These are phyloP conservation scores for Oryza australiensis DNA, from an alignment of 176 grass and related monocot genomes.

Conservation along the genomic window DNA sequence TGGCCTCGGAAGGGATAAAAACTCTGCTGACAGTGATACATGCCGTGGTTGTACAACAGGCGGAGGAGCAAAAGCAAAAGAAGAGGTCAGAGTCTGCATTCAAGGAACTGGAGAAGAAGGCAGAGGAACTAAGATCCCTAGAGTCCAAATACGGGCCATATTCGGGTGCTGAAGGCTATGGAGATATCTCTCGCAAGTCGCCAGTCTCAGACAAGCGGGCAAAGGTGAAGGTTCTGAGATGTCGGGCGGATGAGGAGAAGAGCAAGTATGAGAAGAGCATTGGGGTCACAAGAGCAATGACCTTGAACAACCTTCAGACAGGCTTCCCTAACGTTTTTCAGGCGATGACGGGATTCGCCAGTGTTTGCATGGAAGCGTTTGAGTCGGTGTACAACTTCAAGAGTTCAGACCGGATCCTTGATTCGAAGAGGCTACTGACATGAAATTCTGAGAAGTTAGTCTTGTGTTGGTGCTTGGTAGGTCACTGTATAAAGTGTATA, in stretches of 20 bases:
- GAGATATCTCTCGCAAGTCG: conserved; percentile 39
- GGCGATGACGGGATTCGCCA: conserved; percentile 92
- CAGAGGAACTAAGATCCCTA: conserved; percentile 66
- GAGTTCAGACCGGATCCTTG: conserved; percentile 51
- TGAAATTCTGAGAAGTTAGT: conserved; percentile 29
- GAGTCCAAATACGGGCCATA: conserved; percentile 66
- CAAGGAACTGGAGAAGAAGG: conserved; percentile 83
- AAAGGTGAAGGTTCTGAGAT: conserved; percentile 73
- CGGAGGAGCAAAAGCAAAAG: conserved; percentile 90
- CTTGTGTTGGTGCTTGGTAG: neutral
- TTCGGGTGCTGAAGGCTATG: conserved; percentile 33
- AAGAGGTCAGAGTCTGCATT: conserved; percentile 75
- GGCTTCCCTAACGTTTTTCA: conserved; percentile 94
- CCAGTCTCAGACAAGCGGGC: conserved; percentile 60
- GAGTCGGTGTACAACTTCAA: conserved; percentile 84
- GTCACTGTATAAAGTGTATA: conserved; percentile 59
- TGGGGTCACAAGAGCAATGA: conserved; percentile 91
- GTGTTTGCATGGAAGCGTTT: conserved; percentile 81
- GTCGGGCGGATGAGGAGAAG: conserved; percentile 80
- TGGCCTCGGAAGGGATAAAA: conserved; percentile 94
- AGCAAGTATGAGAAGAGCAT: conserved; percentile 96
- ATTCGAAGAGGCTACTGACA: conserved; percentile 67
- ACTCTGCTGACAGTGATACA: conserved; percentile 83
- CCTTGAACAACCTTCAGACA: conserved; percentile 91
- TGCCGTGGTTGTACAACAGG: conserved; percentile 74